These are phyloP conservation scores for Mucor sp. DNA, from an alignment of 371 early-diverging fungal species.

Conservation along the genomic window DNA sequence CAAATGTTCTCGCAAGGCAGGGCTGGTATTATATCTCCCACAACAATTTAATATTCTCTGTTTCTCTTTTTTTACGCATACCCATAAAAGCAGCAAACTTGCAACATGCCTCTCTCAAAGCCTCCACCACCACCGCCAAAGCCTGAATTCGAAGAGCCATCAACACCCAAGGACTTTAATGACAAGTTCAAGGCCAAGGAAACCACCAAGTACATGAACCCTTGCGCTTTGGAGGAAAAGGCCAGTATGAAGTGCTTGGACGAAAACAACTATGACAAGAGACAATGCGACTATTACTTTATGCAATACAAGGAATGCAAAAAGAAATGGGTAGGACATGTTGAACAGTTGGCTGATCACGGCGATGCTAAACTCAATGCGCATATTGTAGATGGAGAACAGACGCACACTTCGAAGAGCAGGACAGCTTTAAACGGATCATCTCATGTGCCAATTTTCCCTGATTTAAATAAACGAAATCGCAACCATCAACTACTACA, in stretches of 20 bases:
- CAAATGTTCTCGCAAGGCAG: too few species aligned
- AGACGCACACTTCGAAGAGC: constrained; percentile 42
- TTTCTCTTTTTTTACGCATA: neutral
- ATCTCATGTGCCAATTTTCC: too few species aligned
- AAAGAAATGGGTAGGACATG: constrained; percentile 63
- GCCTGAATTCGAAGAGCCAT: constrained; percentile 47
- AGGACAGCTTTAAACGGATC: constrained; percentile 30
- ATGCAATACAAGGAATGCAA: constrained; percentile 70
- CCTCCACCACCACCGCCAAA: constrained; percentile 54
- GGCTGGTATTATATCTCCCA: neutral
- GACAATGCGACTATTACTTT: constrained; percentile 60
- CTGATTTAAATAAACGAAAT: neutral
- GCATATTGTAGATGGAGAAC: constrained; percentile 33
- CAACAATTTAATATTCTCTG: neutral
- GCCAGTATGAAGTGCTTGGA: constrained; percentile 67
- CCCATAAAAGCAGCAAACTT: neutral
- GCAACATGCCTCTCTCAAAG: constrained; percentile 47
- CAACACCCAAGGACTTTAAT: constrained; percentile 56
- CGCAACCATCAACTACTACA: neutral
- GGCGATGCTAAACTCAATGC: neutral
- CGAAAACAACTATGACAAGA: constrained; percentile 62
- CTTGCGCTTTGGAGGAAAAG: constrained; percentile 63
- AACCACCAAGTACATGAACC: constrained; percentile 65
- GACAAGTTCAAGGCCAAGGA: constrained; percentile 56
- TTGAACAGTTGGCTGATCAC: neutral